Conservation (phyloP, 2,329 filamentous ascomycete species). For the Mariannaea sp. region DNA sequence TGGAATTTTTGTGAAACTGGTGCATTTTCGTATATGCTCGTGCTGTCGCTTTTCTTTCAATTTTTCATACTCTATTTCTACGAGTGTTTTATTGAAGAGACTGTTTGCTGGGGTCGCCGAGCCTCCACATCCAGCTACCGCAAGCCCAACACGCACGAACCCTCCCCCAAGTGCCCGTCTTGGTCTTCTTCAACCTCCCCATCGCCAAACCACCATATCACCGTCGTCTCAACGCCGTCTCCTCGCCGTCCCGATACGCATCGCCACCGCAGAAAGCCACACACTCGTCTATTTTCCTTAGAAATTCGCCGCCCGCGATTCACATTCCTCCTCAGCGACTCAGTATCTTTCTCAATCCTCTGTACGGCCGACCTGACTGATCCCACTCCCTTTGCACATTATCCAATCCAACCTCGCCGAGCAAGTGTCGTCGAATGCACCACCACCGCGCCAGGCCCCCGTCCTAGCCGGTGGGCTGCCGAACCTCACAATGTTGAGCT, state of each 20-base stretch:
- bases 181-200: slow-evolving; percentile 23
- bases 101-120: slow-evolving; percentile 23
- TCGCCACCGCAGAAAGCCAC: slow-evolving; percentile 7
- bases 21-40: slow-evolving; percentile 13
- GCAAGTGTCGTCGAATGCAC: slow-evolving; percentile 45
- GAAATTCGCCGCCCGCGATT: background rate
- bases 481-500: slow-evolving; percentile 42
- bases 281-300: background rate
- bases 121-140: slow-evolving; percentile 33
- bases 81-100: too few species aligned
- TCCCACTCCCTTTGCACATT: slow-evolving; percentile 24
- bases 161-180: slow-evolving; percentile 21
- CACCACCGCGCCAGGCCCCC: slow-evolving; percentile 43
- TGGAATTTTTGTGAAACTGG: too few species aligned
- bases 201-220: slow-evolving; percentile 13
- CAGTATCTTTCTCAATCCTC: slow-evolving; percentile 13
- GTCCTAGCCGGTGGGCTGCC: slow-evolving; percentile 47
- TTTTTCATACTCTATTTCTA: too few species aligned
- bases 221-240: slow-evolving; percentile 9
- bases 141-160: slow-evolving; percentile 23
- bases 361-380: slow-evolving; percentile 17
- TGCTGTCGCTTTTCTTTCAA: slow-evolving; percentile 11
- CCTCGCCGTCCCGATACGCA: slow-evolving; percentile 13
- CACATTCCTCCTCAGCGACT: slow-evolving; percentile 7
- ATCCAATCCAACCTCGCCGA: slow-evolving; percentile 11